phyloP scores from a whole-genome alignment of 257 asterid species.

The Coffea canephora region DNA sequence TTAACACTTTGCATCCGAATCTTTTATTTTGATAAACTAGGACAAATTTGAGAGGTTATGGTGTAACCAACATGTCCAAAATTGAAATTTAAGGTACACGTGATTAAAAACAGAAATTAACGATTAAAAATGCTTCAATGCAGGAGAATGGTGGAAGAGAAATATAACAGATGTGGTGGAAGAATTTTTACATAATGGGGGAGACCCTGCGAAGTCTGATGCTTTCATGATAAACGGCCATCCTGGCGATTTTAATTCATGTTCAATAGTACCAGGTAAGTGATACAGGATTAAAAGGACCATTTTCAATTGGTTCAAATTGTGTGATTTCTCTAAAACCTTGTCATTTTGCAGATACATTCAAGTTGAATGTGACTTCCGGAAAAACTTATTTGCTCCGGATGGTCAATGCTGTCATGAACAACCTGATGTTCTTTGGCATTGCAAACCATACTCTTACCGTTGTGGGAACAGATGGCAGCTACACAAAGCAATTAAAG shows the following conservation, averaged over 20 bases:
- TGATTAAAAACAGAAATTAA: too few species aligned
- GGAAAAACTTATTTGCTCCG: constrained; percentile 52
- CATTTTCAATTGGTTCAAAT: too few species aligned
- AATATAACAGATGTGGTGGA: constrained; percentile 39
- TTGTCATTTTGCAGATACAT: constrained; percentile 26
- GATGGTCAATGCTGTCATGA: constrained; percentile 49
- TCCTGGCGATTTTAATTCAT: constrained; percentile 46
- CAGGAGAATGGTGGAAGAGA: constrained; percentile 87
- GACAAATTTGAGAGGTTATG: too few species aligned
- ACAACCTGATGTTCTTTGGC: constrained; percentile 48
- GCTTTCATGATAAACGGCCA: constrained; percentile 68
- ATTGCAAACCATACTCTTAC: constrained; percentile 52
- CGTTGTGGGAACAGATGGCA: constrained; percentile 56
- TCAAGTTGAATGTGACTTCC: constrained; percentile 27
- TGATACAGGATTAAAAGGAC: too few species aligned
- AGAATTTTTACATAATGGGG: constrained; percentile 45
- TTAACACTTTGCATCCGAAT: too few species aligned
- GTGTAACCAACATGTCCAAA: too few species aligned
- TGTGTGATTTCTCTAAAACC: too few species aligned
- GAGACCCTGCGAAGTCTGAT: constrained; percentile 53
- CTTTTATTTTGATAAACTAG: too few species aligned
- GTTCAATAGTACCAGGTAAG: too few species aligned
- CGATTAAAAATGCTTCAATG: too few species aligned
- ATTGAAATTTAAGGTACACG: too few species aligned
- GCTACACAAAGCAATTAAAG: constrained; percentile 52